Evolutionary conservation across 352 stramenopile species (phyloP).

Genomic region (Globisporangium radiosum): DNA sequence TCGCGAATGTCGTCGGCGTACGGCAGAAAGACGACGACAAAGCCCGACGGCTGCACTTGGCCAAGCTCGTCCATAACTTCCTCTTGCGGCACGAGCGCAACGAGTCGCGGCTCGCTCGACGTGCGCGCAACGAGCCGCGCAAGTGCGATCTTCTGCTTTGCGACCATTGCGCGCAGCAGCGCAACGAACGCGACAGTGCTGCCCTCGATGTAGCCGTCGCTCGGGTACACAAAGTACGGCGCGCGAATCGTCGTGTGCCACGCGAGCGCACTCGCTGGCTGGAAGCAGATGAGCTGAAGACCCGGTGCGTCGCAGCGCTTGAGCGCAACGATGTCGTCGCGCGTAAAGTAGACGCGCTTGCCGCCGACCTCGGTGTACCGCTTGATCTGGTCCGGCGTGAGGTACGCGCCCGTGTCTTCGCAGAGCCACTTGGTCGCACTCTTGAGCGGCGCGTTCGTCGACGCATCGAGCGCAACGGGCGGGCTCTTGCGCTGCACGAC

Average conservation of each 20-base stretch:
- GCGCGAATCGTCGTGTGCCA: constrained; percentile 67
- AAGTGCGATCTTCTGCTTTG: constrained; percentile 57
- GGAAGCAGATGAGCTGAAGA: constrained; percentile 79
- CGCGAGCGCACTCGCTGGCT: constrained; percentile 44
- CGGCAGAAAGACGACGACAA: constrained; percentile 72
- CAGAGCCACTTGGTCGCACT: constrained; percentile 83
- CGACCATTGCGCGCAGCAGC: constrained; percentile 58
- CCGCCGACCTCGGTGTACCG: constrained; percentile 68
- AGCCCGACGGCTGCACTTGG: constrained; percentile 70
- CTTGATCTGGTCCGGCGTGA: constrained; percentile 71
- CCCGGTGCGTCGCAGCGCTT: constrained; percentile 73
- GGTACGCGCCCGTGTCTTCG: constrained; percentile 69
- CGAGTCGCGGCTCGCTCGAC: constrained; percentile 67
- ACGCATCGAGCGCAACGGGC: constrained; percentile 56
- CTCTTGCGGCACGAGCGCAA: constrained; percentile 71
- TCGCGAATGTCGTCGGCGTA: constrained; percentile 81
- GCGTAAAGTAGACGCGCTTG: constrained; percentile 74
- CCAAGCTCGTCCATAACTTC: constrained; percentile 71
- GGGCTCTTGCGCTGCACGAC: constrained; percentile 58
- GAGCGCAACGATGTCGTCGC: constrained; percentile 73
- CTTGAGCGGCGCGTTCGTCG: constrained; percentile 69
- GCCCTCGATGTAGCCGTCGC: constrained; percentile 71
- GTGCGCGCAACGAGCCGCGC: constrained; percentile 66
- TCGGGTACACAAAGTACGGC: constrained; percentile 81
- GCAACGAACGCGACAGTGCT: constrained; percentile 66